A percentile compares a stretch with the other conserved stretches of the same genome.
phyloP scores from a whole-genome alignment of 306 rosid species.

The Cucurbita ficifolia region DNA sequence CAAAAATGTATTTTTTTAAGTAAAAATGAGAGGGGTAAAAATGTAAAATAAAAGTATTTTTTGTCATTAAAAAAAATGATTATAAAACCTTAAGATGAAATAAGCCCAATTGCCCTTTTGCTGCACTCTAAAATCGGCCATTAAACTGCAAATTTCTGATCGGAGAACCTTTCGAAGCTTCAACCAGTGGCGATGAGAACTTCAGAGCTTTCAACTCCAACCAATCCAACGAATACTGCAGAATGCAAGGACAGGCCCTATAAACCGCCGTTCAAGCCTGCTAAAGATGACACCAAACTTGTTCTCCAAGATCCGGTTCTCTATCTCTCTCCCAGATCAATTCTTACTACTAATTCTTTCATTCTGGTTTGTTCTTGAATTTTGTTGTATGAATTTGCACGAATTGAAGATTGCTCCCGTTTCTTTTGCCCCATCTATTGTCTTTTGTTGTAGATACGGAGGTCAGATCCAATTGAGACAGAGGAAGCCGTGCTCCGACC shows the following conservation, averaged over 20 bases:
- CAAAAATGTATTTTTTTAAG: too few species aligned
- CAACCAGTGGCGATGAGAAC: conserved; percentile 20
- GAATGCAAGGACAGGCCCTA: conserved; percentile 11
- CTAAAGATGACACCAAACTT: conserved; percentile 82
- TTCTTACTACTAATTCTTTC: not conserved
- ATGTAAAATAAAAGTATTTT: too few species aligned
- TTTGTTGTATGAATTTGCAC: not conserved
- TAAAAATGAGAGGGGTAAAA: too few species aligned
- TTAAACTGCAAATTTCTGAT: not conserved
- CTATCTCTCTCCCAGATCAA: not conserved
- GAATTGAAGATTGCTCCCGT: not conserved
- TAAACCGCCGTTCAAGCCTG: conserved; percentile 56
- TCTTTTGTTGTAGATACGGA: conserved; percentile 41
- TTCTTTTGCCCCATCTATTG: not conserved
- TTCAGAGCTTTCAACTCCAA: conserved; percentile 23
- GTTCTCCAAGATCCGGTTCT: conserved; percentile 76
- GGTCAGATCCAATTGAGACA: conserved; percentile 78
- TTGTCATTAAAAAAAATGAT: too few species aligned
- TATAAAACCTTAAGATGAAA: too few species aligned
- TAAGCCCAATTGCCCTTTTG: not conserved
- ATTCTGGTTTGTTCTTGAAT: not conserved
- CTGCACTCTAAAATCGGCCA: not conserved
- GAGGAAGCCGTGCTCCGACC: conserved; percentile 73
- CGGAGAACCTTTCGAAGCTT: not conserved
- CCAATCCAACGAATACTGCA: conserved; percentile 1